phyloP scores from a whole-genome alignment of 768 basidiomycete species.

The Termitomyces bulborhizus region DNA sequence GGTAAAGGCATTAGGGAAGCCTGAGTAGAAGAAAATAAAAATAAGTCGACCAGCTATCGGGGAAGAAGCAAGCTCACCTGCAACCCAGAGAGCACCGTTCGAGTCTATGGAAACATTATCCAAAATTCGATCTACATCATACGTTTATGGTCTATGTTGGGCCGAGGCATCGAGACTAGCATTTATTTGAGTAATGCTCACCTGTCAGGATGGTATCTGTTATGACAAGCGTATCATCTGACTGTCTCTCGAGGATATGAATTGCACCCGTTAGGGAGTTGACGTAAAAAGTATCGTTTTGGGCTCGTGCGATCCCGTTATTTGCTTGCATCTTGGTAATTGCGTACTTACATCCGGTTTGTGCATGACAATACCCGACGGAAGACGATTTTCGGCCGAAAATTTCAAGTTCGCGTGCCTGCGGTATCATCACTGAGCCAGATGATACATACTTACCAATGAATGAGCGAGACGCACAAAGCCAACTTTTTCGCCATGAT shows the following conservation, averaged over 20 bases:
- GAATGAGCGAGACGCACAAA: constrained; percentile 31
- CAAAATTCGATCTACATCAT: constrained; percentile 39
- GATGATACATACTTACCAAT: not conserved
- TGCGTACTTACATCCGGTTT: constrained; percentile 56
- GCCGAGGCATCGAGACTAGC: not conserved
- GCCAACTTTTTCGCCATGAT: constrained; percentile 48
- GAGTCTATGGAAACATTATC: constrained; percentile 62
- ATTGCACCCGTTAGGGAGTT: constrained; percentile 39
- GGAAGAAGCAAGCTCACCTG: constrained; percentile 33
- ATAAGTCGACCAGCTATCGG: not conserved
- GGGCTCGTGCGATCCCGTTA: constrained; percentile 57
- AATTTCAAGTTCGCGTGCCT: constrained; percentile 23
- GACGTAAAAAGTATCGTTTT: constrained; percentile 60
- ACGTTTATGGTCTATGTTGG: not conserved
- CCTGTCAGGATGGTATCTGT: constrained; percentile 51
- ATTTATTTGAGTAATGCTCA: constrained; percentile 16
- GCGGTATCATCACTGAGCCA: not conserved
- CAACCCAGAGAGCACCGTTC: constrained; percentile 56
- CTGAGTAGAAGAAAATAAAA: constrained; percentile 21
- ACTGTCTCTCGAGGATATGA: constrained; percentile 49
- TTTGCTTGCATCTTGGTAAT: constrained; percentile 40
- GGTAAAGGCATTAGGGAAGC: constrained; percentile 34
- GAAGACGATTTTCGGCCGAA: constrained; percentile 28
- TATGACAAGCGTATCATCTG: constrained; percentile 51
- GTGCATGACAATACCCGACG: constrained; percentile 59